These are phyloP conservation scores for Penicillium sp. DNA, from an alignment of 2,329 filamentous ascomycete genomes.

Conservation along the genomic window DNA sequence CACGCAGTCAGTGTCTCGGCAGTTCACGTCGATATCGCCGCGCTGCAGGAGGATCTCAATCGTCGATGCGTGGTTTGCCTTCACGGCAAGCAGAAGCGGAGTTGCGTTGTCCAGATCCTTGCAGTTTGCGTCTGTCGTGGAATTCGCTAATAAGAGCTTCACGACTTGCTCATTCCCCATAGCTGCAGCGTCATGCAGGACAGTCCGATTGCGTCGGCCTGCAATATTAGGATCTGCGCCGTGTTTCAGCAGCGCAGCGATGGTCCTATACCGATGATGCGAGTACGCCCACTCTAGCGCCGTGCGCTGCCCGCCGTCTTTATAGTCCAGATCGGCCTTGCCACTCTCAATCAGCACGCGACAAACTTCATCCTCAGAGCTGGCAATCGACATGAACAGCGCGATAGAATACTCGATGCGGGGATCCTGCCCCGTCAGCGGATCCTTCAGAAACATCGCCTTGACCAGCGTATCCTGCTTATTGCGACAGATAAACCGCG, in stretches of 20 bases:
- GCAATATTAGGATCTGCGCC: neutral
- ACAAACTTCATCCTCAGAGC: neutral
- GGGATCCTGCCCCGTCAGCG: neutral
- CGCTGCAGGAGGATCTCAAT: neutral
- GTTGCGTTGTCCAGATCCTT: neutral
- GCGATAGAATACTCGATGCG: conserved; percentile 4
- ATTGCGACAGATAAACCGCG: neutral
- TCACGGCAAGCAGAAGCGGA: neutral
- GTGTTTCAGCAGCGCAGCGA: neutral
- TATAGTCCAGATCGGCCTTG: conserved; percentile 1
- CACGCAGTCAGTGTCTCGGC: too few species aligned
- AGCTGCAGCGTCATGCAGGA: neutral
- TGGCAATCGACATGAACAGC: conserved; percentile 1
- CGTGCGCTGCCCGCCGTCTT: neutral
- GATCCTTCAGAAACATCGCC: neutral
- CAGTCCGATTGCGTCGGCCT: neutral
- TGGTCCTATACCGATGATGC: neutral
- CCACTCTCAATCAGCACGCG: neutral
- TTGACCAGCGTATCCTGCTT: neutral
- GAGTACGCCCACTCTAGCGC: neutral
- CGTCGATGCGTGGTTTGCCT: neutral
- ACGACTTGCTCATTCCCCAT: neutral
- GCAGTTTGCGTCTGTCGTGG: neutral
- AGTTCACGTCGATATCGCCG: neutral
- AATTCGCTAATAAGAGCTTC: neutral